Base-by-base conservation (phyloP, 164 flowering plant species). In the Tetrastigma voinierianum region DNA sequence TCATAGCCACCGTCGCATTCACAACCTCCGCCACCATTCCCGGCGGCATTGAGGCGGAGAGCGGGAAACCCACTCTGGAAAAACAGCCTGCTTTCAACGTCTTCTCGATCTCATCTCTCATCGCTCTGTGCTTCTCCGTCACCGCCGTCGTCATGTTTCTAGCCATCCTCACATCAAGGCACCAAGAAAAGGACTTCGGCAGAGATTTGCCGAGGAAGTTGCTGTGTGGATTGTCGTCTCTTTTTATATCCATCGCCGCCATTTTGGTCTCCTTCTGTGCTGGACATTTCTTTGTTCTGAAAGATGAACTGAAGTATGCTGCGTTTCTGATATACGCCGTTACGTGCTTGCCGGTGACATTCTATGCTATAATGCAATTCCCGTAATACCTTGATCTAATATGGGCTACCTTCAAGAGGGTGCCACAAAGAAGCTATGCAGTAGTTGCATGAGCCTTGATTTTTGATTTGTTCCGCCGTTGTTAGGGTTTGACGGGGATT, bases 1-100 rank as follows among this genome's bases (percentile, higher is more conserved):
- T 76, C 47, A 62, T 76, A 14, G 79, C 76, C 1, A 66, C 79
- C 0, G 76, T 76, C 0, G 79, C 79, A 16, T 76, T 68, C 13
- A 68, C 80, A 2, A 66, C 80, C 76, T n/a, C n/a, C n/a, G n/a
- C n/a, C n/a, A n/a, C n/a, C n/a, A n/a, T n/a, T n/a, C n/a, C n/a
- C n/a, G n/a, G 80, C 2, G 80, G 80, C 3, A 7, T 51, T 9
- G 13, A 66, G 2, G n/a, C 70, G 8, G n/a, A 59, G 2, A 66
- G 5, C 10, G 80, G 80, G 13, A 25, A 20, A 4, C 76, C 80
- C 23, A 23, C n/a, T 1, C 62, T 72, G 0, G 54, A 59, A 46
- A 11, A 55, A 11, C 24, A 64, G 13, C 53, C 69, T 4, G 66
- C 63, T 1, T 77, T 77, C 46, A 8, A 52, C 2, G 19, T 70